These are phyloP conservation scores for Cyanidiococcus yangmingshanensis DNA, from an alignment of 23 red algal species.

Conservation along the genomic window DNA sequence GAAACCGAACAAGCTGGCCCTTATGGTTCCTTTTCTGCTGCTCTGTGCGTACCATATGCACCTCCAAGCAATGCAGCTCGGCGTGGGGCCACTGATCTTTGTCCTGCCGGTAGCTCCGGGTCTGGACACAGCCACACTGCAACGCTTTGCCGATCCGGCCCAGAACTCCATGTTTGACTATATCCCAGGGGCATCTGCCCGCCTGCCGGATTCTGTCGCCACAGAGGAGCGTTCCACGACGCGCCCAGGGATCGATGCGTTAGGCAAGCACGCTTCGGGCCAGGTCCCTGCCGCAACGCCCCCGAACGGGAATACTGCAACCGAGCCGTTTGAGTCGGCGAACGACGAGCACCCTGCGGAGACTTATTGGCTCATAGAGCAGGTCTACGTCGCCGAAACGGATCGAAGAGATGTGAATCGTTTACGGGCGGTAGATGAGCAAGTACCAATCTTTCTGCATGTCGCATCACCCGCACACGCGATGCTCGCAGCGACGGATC, in stretches of 20 bases:
- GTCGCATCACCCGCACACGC: slow-evolving; percentile 3
- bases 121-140: neutral
- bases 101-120: slow-evolving; percentile 23
- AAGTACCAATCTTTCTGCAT: slow-evolving; percentile 16
- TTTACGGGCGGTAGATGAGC: neutral
- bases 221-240: neutral
- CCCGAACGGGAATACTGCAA: too few relatives aligned
- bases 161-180: slow-evolving; percentile 11
- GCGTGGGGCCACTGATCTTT: neutral
- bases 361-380: neutral
- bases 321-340: neutral
- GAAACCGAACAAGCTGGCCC: slow-evolving; percentile 17
- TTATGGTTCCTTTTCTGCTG: slow-evolving; percentile 25
- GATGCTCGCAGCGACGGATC: slow-evolving; percentile 7
- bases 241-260: neutral
- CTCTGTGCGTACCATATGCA: neutral
- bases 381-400: neutral
- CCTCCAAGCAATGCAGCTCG: neutral
- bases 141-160: neutral
- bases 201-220: neutral
- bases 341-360: neutral
- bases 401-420: neutral
- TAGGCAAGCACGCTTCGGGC: neutral
- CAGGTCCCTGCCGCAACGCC: neutral
- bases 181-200: neutral